Conservation (phyloP, 2,329 filamentous ascomycete genomes). For the Dothideomycetes sp. region DNA sequence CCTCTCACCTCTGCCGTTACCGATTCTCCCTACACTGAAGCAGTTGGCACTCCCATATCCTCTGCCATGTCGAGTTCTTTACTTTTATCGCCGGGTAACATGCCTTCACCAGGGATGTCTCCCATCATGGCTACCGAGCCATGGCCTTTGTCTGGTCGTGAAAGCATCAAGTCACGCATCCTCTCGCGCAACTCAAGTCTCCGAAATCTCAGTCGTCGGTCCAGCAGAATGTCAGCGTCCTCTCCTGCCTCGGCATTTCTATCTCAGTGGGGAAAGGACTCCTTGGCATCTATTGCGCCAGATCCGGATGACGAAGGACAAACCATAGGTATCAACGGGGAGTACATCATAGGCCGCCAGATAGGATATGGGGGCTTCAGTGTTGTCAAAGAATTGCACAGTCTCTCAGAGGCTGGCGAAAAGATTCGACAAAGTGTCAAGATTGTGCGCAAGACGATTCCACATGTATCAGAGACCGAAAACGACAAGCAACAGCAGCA, state of each 20-base stretch:
- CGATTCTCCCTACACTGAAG: conserved; percentile 26
- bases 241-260: conserved; percentile 48
- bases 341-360: conserved; percentile 57
- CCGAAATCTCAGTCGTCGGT: conserved; percentile 27
- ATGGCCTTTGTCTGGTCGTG: conserved; percentile 8
- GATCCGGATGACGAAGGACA: conserved; percentile 58
- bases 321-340: conserved; percentile 47
- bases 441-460: conserved; percentile 51
- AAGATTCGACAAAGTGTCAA: conserved; percentile 53
- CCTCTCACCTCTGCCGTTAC: conserved; percentile 32
- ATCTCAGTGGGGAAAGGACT: conserved; percentile 37
- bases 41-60: conserved; percentile 23
- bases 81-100: conserved; percentile 22
- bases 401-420: conserved; percentile 40
- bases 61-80: conserved; percentile 20
- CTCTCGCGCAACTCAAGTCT: conserved; percentile 16
- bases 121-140: conserved; percentile 20
- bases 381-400: conserved; percentile 55
- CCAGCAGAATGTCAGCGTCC: conserved; percentile 38
- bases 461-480: conserved; percentile 44
- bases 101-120: no score
- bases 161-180: conserved; percentile 17
- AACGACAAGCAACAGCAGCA: conserved; percentile 56
- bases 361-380: conserved; percentile 58
- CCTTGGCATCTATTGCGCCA: conserved; percentile 27